Conservation (phyloP, 148 eudicot species). For the Fagopyrum homotropicum region DNA sequence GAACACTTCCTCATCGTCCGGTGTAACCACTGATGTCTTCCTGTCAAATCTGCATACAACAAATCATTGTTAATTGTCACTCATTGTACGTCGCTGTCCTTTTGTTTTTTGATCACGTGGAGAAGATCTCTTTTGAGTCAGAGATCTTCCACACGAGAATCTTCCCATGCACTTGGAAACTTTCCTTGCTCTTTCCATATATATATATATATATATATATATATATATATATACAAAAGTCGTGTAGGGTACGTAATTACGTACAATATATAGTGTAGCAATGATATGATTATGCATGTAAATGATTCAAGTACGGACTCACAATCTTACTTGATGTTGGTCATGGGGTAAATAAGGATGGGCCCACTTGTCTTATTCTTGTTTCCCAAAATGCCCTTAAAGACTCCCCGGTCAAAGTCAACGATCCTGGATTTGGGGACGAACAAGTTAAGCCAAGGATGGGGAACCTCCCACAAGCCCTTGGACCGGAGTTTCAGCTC, state of each 20-base stretch:
- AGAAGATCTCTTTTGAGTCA: neutral
- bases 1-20: conserved; percentile 70
- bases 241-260: too few species aligned
- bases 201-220: too few species aligned
- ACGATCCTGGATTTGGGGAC: conserved; percentile 75
- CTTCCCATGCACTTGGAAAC: neutral
- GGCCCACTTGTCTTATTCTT: conserved; percentile 92
- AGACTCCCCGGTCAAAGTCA: conserved; percentile 72
- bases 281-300: neutral
- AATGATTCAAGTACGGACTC: neutral
- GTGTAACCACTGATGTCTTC: conserved; percentile 58
- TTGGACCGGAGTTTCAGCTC: conserved; percentile 83
- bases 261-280: too few species aligned
- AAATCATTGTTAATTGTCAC: neutral
- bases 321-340: conserved; percentile 67
- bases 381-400: conserved; percentile 85
- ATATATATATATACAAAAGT: too few species aligned
- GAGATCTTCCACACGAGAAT: too few species aligned
- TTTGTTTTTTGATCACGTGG: neutral
- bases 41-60: conserved; percentile 58
- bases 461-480: conserved; percentile 92
- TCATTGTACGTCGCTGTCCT: neutral
- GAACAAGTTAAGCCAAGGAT: conserved; percentile 92
- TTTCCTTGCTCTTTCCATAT: neutral
- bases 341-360: conserved; percentile 92